Evolutionary conservation across 768 basidiomycete species (phyloP).

Genomic region (Phanerochaete sordida): DNA sequence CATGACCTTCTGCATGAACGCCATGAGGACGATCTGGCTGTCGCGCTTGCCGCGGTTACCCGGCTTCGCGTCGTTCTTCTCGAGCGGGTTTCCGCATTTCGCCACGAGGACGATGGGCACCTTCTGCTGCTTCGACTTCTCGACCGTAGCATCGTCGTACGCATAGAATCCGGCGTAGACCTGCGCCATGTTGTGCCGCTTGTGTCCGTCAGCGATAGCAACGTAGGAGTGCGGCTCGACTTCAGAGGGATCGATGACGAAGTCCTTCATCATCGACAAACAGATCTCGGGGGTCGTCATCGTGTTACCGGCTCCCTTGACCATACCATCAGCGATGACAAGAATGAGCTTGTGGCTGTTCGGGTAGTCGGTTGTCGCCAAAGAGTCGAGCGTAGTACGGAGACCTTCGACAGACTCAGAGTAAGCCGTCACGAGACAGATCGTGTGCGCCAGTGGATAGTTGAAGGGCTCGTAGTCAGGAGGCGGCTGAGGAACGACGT

Average conservation of each 20-base stretch:
- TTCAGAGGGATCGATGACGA: conserved; percentile 73
- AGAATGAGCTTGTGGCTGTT: conserved; percentile 96
- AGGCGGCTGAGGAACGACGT: conserved; percentile 91
- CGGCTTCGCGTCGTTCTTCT: conserved; percentile 86
- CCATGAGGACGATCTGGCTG: conserved; percentile 96
- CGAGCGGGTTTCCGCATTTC: conserved; percentile 91
- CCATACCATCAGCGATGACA: conserved; percentile 97
- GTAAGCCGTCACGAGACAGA: conserved; percentile 97
- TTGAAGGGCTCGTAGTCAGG: conserved; percentile 93
- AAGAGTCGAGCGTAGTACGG: conserved; percentile 95
- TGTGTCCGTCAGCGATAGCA: conserved; percentile 99
- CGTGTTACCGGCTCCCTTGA: conserved; percentile 89
- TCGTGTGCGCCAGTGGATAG: conserved; percentile 90
- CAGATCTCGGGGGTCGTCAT: conserved; percentile 93
- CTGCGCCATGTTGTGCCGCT: conserved; percentile 98
- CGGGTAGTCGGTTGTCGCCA: conserved; percentile 97
- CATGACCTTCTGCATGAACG: conserved; percentile 98
- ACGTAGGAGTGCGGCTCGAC: conserved; percentile 96
- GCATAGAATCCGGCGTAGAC: conserved; percentile 97
- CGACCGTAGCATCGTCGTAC: conserved; percentile 88
- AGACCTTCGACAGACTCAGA: conserved; percentile 96
- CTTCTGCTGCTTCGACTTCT: conserved; percentile 91
- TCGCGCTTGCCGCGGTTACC: conserved; percentile 99
- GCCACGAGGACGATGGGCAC: conserved; percentile 95
- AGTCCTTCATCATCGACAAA: conserved; percentile 95